Conservation (phyloP, 805 yeast genomes). For the Spathaspora girioi region DNA sequence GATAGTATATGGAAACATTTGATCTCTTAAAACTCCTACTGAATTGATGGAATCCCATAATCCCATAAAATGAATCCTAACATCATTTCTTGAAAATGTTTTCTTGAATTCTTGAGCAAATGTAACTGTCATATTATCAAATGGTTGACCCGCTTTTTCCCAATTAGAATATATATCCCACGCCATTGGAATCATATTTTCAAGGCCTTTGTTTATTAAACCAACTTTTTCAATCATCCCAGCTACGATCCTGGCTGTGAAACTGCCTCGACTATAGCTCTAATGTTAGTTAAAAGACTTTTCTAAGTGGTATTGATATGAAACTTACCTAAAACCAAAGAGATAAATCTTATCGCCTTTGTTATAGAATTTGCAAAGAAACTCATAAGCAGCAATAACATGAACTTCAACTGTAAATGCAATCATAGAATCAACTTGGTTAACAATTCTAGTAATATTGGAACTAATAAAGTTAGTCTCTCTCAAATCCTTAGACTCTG, state of each 20-base stretch:
- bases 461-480: conserved; percentile 14
- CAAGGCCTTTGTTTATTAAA: conserved; percentile 50
- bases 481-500: conserved; percentile 27
- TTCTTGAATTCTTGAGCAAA: conserved; percentile 50
- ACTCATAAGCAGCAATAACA: conserved; percentile 54
- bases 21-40: conserved; percentile 56
- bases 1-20: conserved; percentile 56
- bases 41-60: conserved; percentile 69
- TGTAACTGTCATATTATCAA: conserved; percentile 38
- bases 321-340: conserved; percentile 51
- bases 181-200: conserved; percentile 53
- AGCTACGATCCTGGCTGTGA: conserved; percentile 58
- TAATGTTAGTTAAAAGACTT: conserved; percentile 5
- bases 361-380: conserved; percentile 45
- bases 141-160: conserved; percentile 60
- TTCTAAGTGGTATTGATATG: neutral
- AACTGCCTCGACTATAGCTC: conserved; percentile 51
- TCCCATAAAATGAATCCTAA: conserved; percentile 56
- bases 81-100: conserved; percentile 47
- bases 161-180: conserved; percentile 61
- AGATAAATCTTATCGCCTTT: conserved; percentile 50
- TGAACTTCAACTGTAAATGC: conserved; percentile 56
- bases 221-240: conserved; percentile 70
- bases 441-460: conserved; percentile 7
- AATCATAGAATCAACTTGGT: conserved; percentile 40